phyloP scores from a whole-genome alignment of 2,329 filamentous ascomycete genomes.

The Diaporthe citriasiana region DNA sequence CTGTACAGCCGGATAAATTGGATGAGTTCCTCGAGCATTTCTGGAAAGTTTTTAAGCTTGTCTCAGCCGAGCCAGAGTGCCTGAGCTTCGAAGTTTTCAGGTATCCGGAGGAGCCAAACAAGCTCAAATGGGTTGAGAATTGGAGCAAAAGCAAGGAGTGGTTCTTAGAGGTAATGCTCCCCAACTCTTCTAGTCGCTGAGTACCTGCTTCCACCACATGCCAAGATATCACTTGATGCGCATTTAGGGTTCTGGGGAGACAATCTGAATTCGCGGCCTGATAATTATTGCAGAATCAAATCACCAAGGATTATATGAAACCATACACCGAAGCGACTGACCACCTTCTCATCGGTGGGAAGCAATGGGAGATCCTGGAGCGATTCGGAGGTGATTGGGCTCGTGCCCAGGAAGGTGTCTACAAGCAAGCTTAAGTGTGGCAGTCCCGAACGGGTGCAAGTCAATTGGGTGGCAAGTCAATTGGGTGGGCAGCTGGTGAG shows the following conservation, averaged over 20 bases:
- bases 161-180: not conserved
- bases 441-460: too few relatives aligned
- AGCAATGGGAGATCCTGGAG: slow-evolving; percentile 3
- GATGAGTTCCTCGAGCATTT: slow-evolving; percentile 3
- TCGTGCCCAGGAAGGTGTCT: not conserved
- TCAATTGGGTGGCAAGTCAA: too few relatives aligned
- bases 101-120: not conserved
- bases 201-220: not conserved
- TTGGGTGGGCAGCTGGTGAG: too few relatives aligned
- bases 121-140: slow-evolving; percentile 24
- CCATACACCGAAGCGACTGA: slow-evolving; percentile 2
- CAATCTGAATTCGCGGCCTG: too few relatives aligned
- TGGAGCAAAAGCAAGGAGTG: slow-evolving; percentile 20
- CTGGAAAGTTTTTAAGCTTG: not conserved
- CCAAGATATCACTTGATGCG: not conserved
- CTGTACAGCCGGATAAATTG: not conserved
- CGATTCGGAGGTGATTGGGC: slow-evolving; percentile 9
- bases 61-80: slow-evolving; percentile 16
- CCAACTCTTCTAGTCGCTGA: not conserved
- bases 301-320: slow-evolving; percentile 21
- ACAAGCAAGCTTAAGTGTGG: not conserved
- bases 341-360: not conserved
- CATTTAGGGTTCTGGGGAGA: not conserved
- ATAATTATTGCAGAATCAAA: not conserved
- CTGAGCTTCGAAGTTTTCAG: slow-evolving; percentile 26